A percentile compares a stretch with the other conserved stretches of the same genome.
These are phyloP conservation scores for Raphanus hybrid DNA, from an alignment of 441 rosid species.

Conservation along the genomic window DNA sequence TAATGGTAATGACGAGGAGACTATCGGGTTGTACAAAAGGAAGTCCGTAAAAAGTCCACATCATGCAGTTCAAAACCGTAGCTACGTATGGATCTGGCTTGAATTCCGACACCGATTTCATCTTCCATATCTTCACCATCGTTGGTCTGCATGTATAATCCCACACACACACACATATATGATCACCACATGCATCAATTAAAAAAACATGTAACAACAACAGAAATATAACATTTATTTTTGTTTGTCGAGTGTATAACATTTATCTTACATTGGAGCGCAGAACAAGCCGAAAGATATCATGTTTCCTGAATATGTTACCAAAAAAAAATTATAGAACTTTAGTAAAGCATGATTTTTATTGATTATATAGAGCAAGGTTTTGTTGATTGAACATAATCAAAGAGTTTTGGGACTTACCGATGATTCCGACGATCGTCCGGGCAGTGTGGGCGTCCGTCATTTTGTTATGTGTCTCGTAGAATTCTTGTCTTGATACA, in stretches of 20 bases:
- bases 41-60: conserved; percentile 79
- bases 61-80: conserved; percentile 61
- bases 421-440: conserved; percentile 44
- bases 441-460: conserved; percentile 35
- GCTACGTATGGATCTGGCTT: conserved; percentile 79
- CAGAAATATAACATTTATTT: background rate
- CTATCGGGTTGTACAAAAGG: conserved; percentile 68
- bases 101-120: conserved; percentile 55
- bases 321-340: background rate
- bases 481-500: conserved; percentile 3
- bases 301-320: conserved; percentile 37
- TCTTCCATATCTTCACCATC: conserved; percentile 51
- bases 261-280: conserved; percentile 42
- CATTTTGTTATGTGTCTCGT: conserved; percentile 16
- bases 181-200: conserved; percentile 4
- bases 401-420: conserved; percentile 12
- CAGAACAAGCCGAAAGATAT: conserved; percentile 46
- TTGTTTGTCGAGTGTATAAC: no score
- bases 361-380: background rate
- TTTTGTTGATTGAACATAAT: background rate
- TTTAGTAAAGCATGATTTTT: background rate
- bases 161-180: conserved; percentile 5
- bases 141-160: conserved; percentile 59
- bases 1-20: conserved; percentile 67
- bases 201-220: background rate